Evolutionary conservation across 208 protist species (phyloP), one percentile per base, ranked within the genome.

Genomic region (Balamuthia mandrillaris): DNA sequence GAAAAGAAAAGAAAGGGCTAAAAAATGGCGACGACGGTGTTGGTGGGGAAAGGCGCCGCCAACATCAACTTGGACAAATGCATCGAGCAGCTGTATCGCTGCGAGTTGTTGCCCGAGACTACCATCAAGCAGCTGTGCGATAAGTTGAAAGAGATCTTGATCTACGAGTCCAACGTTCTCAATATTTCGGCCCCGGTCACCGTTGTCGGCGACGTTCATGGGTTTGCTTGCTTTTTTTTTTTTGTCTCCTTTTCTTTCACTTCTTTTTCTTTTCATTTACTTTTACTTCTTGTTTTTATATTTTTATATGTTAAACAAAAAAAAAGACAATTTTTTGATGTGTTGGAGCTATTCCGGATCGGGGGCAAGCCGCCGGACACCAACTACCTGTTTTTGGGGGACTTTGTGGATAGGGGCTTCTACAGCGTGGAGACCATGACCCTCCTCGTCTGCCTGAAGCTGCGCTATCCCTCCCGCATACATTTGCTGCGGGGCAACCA

Each of bases 401-500:
- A 98, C 88, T 83, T 83, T 24, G 52, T 83, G n/a, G 58, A 83
- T 66, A 94, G 96, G 58, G 96, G 87, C 18, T 88, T 90, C 61
- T 78, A 89, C 78, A 78, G 74, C 60, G 78, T 91, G 12, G 87
- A 91, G 42, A 90, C 88, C 10, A 65, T 91, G 18, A 81, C 84
- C 3, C 58, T 90, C 1, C 89, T 90, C 5, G 52, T 83, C 2
- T 47, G 52, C 52, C 58, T 70, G 14, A 83, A 83, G 41, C 68
- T 78, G 18, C 68, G 68, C 1, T 49, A 78, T 58, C 68, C 68
- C 3, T 49, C 37, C n/a, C 91, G 97, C 3, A 91, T 99, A 42
- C 96, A 97, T 87, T 91, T 99, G 18, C 91, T 99, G 7, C 94
- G 98, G 82, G 98, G 98, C 65, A 99, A 99, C 88, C 98, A 99